These are phyloP conservation scores for Ceratocystis lukuohia DNA, from an alignment of 2,329 filamentous ascomycete genomes.

Conservation along the genomic window DNA sequence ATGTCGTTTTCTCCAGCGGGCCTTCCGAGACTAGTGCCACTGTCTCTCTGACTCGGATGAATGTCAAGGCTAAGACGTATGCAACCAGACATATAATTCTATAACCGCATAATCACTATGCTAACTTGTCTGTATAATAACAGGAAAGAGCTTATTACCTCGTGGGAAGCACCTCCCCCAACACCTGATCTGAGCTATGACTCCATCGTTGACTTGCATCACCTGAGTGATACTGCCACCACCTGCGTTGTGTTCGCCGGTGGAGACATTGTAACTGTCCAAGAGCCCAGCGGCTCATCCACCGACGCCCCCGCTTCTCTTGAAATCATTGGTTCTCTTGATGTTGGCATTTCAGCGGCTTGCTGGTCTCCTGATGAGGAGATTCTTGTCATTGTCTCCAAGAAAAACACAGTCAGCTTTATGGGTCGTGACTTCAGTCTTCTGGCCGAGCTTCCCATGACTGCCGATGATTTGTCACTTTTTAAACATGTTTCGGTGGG, in stretches of 20 bases:
- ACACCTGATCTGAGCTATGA: conserved; percentile 64
- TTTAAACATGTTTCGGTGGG: conserved; percentile 93
- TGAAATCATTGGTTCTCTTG: conserved; percentile 89
- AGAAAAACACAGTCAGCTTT: conserved; percentile 65
- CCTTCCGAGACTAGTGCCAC: conserved; percentile 54
- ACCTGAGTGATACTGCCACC: conserved; percentile 66
- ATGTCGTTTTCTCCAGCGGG: conserved; percentile 71
- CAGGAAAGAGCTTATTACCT: conserved; percentile 43
- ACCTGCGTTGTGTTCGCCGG: conserved; percentile 76
- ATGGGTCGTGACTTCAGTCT: conserved; percentile 89
- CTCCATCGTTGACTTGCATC: conserved; percentile 63
- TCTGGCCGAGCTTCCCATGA: conserved; percentile 60
- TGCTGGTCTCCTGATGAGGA: conserved; percentile 95
- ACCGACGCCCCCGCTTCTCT: conserved; percentile 42
- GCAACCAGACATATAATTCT: conserved; percentile 18
- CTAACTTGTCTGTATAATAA: conserved; percentile 21
- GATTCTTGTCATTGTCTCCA: conserved; percentile 69
- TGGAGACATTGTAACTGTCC: conserved; percentile 78
- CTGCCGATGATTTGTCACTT: conserved; percentile 62
- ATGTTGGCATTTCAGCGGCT: conserved; percentile 78
- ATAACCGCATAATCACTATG: neutral
- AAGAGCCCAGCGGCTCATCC: conserved; percentile 40
- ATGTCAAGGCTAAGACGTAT: conserved; percentile 36
- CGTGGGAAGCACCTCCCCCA: conserved; percentile 79
- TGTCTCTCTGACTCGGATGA: conserved; percentile 55